Base-by-base conservation (phyloP, 768 basidiomycete species). In the Candolleomyces eurysporus region DNA sequence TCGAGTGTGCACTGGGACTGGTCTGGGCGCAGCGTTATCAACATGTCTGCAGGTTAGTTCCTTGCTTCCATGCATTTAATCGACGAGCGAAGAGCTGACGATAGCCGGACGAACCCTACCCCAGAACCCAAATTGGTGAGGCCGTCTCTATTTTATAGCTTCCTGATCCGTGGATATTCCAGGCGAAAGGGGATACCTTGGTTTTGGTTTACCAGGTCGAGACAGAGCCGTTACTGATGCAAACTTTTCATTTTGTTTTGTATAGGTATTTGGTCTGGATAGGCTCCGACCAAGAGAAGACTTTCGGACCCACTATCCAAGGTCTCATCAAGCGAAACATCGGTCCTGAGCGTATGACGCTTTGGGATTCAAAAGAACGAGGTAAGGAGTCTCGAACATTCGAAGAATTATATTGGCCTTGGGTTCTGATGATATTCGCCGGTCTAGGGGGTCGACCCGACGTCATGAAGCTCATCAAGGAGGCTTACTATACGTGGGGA, bases 1-100 rank as follows among this genome's bases (percentile, higher is more conserved):
- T 70, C 88, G 91, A 68, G 86, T 93, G 52, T 92, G 91, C 72
- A 92, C 91, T 4, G 91, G 91, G 31, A 92, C 91, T 5, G 91
- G 91, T 57, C 84, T 93, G 61, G 91, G 91, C 30, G 89, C 91
- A 21, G 89, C 90, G 3, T 82, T 93, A 21, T 86, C 91, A 11
- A 92, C 91, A 21, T 88, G 89, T 73, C 79, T 91, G 54, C 89
- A 93, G 89, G 91, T 89, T 61, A 70, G 79, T 67, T 57, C 46
- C 36, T 62, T 68, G 54, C 62, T 45, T 48, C 49, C 50, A 64
- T 48, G 48, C 52, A 9, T 22, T 53, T 50, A 51, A 63, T 19
- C 57, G 17, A 63, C 55, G 13, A 49, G 16, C 51, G 32, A 36
- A 13, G 8, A 16, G 31, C 13, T 16, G 32, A 26, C 26, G 21